Conservation (phyloP, 768 basidiomycete species). For the Calocybe gangraenosa region DNA sequence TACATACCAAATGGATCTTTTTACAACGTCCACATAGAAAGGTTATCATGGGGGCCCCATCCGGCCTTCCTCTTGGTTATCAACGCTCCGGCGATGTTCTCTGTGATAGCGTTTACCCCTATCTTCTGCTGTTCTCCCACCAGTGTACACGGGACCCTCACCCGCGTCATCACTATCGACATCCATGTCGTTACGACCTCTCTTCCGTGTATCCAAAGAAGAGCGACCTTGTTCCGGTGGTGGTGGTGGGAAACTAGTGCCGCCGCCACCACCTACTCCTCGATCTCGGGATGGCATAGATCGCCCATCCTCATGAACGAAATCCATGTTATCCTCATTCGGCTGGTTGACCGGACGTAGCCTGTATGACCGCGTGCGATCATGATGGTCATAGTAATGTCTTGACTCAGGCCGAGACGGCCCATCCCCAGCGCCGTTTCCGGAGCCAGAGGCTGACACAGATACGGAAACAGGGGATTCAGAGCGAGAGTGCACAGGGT, state of each 20-base stretch:
- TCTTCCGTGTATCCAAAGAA: conserved; percentile 48
- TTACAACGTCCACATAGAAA: not conserved
- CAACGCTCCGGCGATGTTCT: conserved; percentile 36
- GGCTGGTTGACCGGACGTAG: conserved; percentile 46
- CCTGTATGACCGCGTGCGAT: conserved; percentile 44
- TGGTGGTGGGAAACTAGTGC: conserved; percentile 21
- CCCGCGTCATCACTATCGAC: conserved; percentile 50
- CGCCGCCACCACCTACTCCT: conserved; percentile 25
- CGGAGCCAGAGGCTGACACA: conserved; percentile 27
- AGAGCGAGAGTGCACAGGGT: conserved; percentile 45
- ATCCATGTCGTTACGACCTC: conserved; percentile 62
- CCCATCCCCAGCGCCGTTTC: conserved; percentile 33
- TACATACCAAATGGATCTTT: conserved; percentile 15
- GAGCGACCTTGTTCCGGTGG: conserved; percentile 37
- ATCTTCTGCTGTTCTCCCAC: conserved; percentile 39
- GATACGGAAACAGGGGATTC: conserved; percentile 57
- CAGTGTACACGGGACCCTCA: conserved; percentile 29
- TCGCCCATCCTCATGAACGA: conserved; percentile 51
- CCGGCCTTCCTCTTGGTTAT: conserved; percentile 35
- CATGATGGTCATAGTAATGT: conserved; percentile 44
- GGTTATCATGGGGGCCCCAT: conserved; percentile 24
- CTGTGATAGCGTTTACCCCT: conserved; percentile 62
- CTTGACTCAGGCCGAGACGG: conserved; percentile 52
- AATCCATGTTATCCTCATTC: conserved; percentile 43
- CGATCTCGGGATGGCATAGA: conserved; percentile 34